Conservation (phyloP, 192 early-diverging fungal species). For the Radiomyces spectabilis region DNA sequence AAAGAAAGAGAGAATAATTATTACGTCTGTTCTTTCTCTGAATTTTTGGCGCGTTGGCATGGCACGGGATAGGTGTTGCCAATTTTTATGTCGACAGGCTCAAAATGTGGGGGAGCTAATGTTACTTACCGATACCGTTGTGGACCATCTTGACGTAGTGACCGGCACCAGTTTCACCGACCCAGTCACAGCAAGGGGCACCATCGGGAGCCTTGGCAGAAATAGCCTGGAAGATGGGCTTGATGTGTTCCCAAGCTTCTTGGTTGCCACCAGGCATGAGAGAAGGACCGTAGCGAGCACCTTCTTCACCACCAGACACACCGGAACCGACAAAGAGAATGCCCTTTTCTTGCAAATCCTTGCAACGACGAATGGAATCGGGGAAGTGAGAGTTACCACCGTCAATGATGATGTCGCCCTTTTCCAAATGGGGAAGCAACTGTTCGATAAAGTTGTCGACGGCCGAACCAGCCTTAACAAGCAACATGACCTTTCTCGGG, state of each 20-base stretch:
- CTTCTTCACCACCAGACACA: conserved; percentile 99
- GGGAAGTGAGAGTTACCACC: conserved; percentile 99
- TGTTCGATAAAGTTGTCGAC: conserved; percentile 95
- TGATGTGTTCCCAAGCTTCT: conserved; percentile 87
- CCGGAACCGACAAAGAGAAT: conserved; percentile 93
- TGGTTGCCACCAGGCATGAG: conserved; percentile 96
- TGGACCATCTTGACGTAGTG: conserved; percentile 99
- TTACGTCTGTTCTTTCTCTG: too few relatives aligned
- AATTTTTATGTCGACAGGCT: too few relatives aligned
- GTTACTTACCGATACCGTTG: conserved; percentile 80
- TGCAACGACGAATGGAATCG: conserved; percentile 85
- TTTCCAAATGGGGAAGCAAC: conserved; percentile 80
- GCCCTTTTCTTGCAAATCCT: conserved; percentile 84
- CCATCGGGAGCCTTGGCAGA: conserved; percentile 81
- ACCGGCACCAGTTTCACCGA: conserved; percentile 92
- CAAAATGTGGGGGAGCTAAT: too few relatives aligned
- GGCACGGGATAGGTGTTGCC: too few relatives aligned
- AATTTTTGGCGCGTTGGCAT: too few relatives aligned
- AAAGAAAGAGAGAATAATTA: conserved; percentile 1
- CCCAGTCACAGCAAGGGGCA: conserved; percentile 98
- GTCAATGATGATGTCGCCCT: conserved; percentile 95
- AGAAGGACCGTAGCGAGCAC: conserved; percentile 93
- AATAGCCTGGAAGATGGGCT: conserved; percentile 96
- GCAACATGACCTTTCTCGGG: conserved; percentile 95
- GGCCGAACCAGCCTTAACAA: conserved; percentile 93